Percentiles rank a stretch among this genome's conserved stretches.
These are phyloP conservation scores for Setaria viridis DNA, from an alignment of 202 grass and related monocot genomes.

Conservation along the genomic window DNA sequence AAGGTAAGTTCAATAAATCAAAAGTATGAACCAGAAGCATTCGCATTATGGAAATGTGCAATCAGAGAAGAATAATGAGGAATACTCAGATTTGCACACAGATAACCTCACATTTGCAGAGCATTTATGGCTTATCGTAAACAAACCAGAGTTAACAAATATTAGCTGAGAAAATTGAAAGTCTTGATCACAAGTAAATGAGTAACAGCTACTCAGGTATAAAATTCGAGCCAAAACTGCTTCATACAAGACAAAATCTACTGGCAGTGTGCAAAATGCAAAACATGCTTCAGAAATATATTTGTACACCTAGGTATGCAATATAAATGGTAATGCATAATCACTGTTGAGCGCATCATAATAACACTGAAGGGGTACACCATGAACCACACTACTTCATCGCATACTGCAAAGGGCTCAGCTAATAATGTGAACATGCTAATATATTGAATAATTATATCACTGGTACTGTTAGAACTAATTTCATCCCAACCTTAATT, in stretches of 20 bases:
- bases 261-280: not conserved
- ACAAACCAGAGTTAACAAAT: not conserved
- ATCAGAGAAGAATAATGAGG: not conserved
- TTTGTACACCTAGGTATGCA: not conserved
- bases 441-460: not conserved
- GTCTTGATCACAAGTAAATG: not conserved
- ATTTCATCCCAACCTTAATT: not conserved
- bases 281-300: not conserved
- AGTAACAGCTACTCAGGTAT: too few species aligned
- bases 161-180: not conserved
- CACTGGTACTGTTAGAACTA: not conserved
- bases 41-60: not conserved
- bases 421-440: not conserved
- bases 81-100: not conserved
- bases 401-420: not conserved
- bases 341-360: not conserved
- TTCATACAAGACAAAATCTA: not conserved
- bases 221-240: not conserved
- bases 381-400: not conserved
- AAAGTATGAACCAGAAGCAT: not conserved
- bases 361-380: not conserved
- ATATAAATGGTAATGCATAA: not conserved
- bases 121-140: not conserved
- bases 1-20: not conserved
- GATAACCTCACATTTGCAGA: not conserved